Evolutionary conservation across 257 asterid species (phyloP).

Genomic region (Buddleja alternifolia): DNA sequence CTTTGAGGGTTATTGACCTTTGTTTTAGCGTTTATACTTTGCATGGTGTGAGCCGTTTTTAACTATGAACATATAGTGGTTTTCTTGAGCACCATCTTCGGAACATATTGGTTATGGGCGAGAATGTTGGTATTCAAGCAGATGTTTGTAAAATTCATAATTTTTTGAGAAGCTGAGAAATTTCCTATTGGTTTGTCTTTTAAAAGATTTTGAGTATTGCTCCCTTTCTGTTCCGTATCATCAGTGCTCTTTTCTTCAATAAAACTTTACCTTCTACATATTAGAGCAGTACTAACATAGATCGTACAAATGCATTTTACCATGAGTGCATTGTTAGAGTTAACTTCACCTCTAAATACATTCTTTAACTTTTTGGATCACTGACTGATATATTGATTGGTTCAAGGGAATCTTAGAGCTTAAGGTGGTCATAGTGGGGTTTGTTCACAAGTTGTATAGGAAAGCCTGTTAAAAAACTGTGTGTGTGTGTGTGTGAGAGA

Average conservation of each 20-base stretch:
- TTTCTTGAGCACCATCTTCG: background rate
- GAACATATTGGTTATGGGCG: conserved; percentile 19
- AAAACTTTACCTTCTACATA: background rate
- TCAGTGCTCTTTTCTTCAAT: too few species aligned
- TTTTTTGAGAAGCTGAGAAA: background rate
- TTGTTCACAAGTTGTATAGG: too few species aligned
- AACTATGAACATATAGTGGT: background rate
- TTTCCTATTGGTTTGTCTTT: background rate
- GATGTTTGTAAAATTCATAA: background rate
- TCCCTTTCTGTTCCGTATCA: background rate
- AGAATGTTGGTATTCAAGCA: conserved; percentile 18
- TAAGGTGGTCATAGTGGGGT: too few species aligned
- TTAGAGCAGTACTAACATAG: conserved; percentile 12
- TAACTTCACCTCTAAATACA: too few species aligned
- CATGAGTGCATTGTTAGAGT: conserved; percentile 1
- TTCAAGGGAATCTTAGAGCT: background rate
- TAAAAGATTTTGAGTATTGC: background rate
- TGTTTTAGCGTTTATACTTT: conserved; percentile 15
- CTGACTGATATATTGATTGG: conserved; percentile 11
- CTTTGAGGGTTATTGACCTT: conserved; percentile 1
- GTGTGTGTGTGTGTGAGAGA: too few species aligned
- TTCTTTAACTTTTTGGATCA: background rate
- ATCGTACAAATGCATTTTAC: background rate
- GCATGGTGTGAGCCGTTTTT: conserved; percentile 10
- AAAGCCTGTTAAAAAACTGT: too few species aligned